Evolutionary conservation across 2,329 filamentous ascomycete species (phyloP).

Genomic region (Paramyrothecium sp.): DNA sequence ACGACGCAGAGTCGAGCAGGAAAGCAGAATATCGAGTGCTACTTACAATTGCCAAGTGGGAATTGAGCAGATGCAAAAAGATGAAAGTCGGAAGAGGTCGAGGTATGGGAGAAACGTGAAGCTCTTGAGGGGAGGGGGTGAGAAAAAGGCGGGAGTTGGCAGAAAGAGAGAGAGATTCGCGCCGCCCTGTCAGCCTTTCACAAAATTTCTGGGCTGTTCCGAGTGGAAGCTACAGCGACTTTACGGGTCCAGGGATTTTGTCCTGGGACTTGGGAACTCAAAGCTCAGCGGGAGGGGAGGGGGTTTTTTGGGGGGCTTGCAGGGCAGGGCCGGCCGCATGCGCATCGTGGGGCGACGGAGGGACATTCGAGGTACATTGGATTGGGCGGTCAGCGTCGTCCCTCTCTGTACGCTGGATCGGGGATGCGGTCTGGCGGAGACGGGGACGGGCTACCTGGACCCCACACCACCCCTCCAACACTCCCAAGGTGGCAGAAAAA

Average conservation of each 20-base stretch:
- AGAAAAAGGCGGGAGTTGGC: neutral
- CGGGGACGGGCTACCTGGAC: neutral
- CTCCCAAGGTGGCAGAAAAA: neutral
- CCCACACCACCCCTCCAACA: neutral
- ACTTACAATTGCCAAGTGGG: neutral
- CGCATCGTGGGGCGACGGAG: neutral
- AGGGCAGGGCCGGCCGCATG: neutral
- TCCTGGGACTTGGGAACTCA: neutral
- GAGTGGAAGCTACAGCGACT: neutral
- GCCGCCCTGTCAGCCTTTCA: neutral
- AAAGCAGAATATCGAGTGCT: neutral
- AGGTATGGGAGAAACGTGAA: neutral
- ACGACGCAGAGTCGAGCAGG: neutral
- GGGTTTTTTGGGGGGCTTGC: neutral
- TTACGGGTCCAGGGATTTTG: neutral
- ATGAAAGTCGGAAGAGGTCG: neutral
- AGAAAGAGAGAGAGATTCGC: neutral
- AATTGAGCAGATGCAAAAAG: neutral
- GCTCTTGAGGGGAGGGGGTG: neutral
- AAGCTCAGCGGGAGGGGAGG: neutral
- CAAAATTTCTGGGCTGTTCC: neutral
- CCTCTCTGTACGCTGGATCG: neutral
- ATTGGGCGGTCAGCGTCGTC: neutral
- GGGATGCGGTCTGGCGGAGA: neutral
- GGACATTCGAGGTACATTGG: neutral